Percentiles rank a stretch among this genome's conserved stretches.
Evolutionary conservation across 805 yeast genomes (phyloP).

Genomic region (Suhomyces emberorum): DNA sequence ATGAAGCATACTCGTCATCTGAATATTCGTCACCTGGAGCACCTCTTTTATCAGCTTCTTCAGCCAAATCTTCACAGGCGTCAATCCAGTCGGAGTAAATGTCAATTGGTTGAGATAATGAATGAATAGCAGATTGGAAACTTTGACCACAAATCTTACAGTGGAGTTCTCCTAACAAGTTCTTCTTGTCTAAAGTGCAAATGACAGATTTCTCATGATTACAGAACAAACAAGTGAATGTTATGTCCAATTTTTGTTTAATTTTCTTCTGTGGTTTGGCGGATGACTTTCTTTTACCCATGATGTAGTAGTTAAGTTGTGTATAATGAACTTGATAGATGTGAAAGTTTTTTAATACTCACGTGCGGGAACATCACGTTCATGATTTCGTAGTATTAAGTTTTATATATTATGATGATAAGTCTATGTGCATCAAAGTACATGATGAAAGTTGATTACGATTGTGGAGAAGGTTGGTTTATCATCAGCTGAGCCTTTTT

Average conservation of each 20-base stretch:
- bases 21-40: constrained; percentile 27
- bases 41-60: constrained; percentile 44
- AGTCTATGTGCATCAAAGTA: too few species aligned
- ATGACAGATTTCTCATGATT: constrained; percentile 91
- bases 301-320: constrained; percentile 10
- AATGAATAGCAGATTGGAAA: constrained; percentile 84
- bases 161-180: constrained; percentile 75
- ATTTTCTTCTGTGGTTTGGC: constrained; percentile 77
- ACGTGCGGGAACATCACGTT: background rate
- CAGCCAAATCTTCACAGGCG: constrained; percentile 88
- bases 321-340: background rate
- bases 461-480: too few species aligned
- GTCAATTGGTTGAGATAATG: constrained; percentile 86
- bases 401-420: background rate
- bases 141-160: constrained; percentile 95
- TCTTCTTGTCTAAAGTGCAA: constrained; percentile 83
- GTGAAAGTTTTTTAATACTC: constrained; percentile 1
- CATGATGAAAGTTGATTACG: too few species aligned
- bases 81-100: constrained; percentile 97
- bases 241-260: constrained; percentile 74
- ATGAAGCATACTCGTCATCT: constrained; percentile 29
- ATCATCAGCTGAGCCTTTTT: constrained; percentile 31
- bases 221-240: constrained; percentile 89
- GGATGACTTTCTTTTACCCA: constrained; percentile 82
- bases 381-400: too few species aligned